Percentiles rank a stretch among this genome's conserved stretches.
Conservation (phyloP, 768 basidiomycete species). For the Lactifluus piperatus region DNA sequence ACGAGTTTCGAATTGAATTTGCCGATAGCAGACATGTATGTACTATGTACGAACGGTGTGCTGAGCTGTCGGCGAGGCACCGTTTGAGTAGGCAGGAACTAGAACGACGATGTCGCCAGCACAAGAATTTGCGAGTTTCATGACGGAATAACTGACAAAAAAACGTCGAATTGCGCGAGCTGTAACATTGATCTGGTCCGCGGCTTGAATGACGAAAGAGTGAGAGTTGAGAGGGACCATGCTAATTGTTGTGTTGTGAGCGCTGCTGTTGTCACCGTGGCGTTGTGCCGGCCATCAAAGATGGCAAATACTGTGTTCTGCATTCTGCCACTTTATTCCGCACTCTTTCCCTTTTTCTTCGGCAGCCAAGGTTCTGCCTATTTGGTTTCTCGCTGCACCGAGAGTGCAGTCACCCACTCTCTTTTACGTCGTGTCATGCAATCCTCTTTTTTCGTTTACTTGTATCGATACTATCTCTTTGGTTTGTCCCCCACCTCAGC, state of each 20-base stretch:
- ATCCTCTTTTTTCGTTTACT: not conserved
- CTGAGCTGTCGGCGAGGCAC: conserved; percentile 7
- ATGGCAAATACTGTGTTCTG: no score
- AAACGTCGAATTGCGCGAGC: conserved; percentile 52
- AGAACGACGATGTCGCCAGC: conserved; percentile 66
- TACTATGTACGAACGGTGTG: conserved; percentile 4
- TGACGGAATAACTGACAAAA: conserved; percentile 49
- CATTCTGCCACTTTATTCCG: no score
- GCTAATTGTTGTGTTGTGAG: no score
- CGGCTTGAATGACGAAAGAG: not conserved
- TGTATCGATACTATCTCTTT: conserved; percentile 5
- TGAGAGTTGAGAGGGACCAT: conserved; percentile 2
- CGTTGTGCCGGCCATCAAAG: no score
- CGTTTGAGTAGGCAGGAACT: conserved; percentile 25
- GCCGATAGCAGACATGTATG: conserved; percentile 13
- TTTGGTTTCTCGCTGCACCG: not conserved
- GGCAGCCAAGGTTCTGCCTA: not conserved
- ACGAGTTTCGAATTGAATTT: conserved; percentile 5
- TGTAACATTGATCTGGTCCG: not conserved
- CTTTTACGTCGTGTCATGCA: not conserved
- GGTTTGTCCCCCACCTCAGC: not conserved
- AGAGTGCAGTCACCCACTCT: conserved; percentile 1
- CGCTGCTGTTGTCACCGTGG: no score
- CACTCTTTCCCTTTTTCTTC: no score
- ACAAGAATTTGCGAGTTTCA: conserved; percentile 51